A percentile compares a stretch with the other conserved stretches of the same genome.
Evolutionary conservation across 768 basidiomycete genomes (phyloP).

Genomic region (Naematelia aurantialba): DNA sequence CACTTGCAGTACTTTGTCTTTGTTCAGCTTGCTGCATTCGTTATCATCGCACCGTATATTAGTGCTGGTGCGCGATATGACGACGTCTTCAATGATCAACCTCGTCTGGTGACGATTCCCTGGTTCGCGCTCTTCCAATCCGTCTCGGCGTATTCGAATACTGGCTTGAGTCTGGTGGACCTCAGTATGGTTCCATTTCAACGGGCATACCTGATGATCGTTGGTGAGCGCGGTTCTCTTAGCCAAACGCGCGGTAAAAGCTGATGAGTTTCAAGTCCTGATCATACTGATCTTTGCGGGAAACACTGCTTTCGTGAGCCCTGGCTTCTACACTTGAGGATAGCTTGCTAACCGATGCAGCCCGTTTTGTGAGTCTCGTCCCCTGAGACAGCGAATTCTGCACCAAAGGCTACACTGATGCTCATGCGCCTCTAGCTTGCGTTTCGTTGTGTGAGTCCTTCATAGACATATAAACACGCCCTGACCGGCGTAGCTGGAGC

Average conservation of each 20-base stretch:
- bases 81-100: constrained; percentile 58
- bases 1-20: constrained; percentile 68
- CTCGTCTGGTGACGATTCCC: constrained; percentile 58
- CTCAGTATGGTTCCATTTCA: constrained; percentile 90
- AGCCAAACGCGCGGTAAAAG: neutral
- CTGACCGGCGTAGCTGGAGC: constrained; percentile 62
- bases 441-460: constrained; percentile 69
- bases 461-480: neutral
- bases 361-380: constrained; percentile 71
- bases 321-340: neutral
- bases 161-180: constrained; percentile 77
- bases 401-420: neutral
- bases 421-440: constrained; percentile 59
- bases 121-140: constrained; percentile 86
- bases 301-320: constrained; percentile 86
- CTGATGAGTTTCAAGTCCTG: constrained; percentile 50
- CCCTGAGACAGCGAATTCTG: neutral
- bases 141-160: constrained; percentile 82
- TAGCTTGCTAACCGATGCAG: constrained; percentile 53
- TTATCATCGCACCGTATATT: constrained; percentile 78
- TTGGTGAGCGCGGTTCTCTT: constrained; percentile 18
- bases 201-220: constrained; percentile 72
- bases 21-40: constrained; percentile 65
- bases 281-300: constrained; percentile 78
- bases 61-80: constrained; percentile 59